phyloP scores from a whole-genome alignment of 495 filamentous ascomycete species.

The Rusavskia elegans region DNA sequence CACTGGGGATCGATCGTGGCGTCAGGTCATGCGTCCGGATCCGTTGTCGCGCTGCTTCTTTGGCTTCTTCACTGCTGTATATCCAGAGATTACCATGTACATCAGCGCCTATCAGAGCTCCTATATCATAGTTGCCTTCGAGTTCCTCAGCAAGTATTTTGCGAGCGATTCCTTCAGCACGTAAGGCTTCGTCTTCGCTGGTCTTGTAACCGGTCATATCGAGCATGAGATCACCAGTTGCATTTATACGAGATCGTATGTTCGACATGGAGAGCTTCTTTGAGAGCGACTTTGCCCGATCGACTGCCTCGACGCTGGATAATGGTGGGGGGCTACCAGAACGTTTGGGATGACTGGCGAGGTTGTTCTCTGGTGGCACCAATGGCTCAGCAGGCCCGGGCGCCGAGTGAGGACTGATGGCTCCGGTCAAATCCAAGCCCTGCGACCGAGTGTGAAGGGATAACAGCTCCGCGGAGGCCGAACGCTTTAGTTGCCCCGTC shows the following conservation, averaged over 20 bases:
- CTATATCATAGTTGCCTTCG: conserved; percentile 91
- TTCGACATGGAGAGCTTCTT: conserved; percentile 78
- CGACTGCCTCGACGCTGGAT: conserved; percentile 59
- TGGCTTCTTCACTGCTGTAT: conserved; percentile 93
- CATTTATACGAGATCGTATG: conserved; percentile 80
- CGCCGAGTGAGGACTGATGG: conserved; percentile 9
- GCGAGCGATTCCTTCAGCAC: conserved; percentile 84
- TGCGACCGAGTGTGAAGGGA: conserved; percentile 11
- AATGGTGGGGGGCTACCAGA: conserved; percentile 54
- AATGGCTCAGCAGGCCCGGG: conserved; percentile 4
- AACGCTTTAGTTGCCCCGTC: conserved; percentile 25
- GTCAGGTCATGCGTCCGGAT: conserved; percentile 35
- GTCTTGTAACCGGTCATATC: conserved; percentile 96
- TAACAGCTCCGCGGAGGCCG: conserved; percentile 33
- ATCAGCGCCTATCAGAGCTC: conserved; percentile 84
- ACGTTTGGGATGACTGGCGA: too few relatives aligned
- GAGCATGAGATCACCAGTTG: conserved; percentile 90
- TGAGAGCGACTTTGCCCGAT: conserved; percentile 70
- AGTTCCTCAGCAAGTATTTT: conserved; percentile 90
- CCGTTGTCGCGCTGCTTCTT: conserved; percentile 49
- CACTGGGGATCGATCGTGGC: conserved; percentile 38
- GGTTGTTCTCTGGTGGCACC: too few relatives aligned
- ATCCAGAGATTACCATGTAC: conserved; percentile 97
- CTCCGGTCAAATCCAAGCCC: background rate
- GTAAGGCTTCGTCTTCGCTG: conserved; percentile 77